phyloP scores from a whole-genome alignment of 1,284 basidiomycete genomes.

The Afroboletus lepidellus region DNA sequence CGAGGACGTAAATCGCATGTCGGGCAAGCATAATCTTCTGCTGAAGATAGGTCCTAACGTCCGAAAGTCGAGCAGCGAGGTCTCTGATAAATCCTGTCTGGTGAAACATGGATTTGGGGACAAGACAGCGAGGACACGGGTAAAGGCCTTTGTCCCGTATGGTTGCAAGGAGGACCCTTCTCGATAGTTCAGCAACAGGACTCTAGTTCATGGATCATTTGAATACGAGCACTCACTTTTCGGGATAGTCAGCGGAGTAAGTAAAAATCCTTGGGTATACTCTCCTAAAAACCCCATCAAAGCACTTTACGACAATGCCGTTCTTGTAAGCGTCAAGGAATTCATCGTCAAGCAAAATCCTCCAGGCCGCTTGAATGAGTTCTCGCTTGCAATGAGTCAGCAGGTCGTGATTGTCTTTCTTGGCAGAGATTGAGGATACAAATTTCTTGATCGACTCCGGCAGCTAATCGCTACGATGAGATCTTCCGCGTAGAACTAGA shows the following conservation, averaged over 20 bases:
- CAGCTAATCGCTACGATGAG: not conserved
- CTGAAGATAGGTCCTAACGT: not conserved
- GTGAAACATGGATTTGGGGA: not conserved
- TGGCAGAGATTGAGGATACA: not conserved
- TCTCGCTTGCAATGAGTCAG: not conserved
- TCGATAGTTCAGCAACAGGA: not conserved
- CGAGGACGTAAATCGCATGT: not conserved
- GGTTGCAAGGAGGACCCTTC: not conserved
- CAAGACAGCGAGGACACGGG: not conserved
- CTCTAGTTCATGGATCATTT: not conserved
- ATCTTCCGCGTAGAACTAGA: not conserved
- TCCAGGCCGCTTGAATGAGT: not conserved
- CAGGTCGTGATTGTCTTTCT: not conserved
- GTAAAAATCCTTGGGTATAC: not conserved
- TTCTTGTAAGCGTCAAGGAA: not conserved
- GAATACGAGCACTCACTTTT: conserved; percentile 10
- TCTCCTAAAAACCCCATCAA: not conserved
- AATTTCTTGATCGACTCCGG: conserved; percentile 5
- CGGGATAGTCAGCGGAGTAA: not conserved
- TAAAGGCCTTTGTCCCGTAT: not conserved
- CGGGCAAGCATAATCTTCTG: not conserved
- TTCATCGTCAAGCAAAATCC: not conserved
- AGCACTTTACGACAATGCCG: not conserved
- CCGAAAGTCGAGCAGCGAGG: not conserved
- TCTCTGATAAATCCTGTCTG: not conserved